These are phyloP conservation scores for Cucurbita maxima DNA, from an alignment of 306 rosid genomes.

Conservation along the genomic window DNA sequence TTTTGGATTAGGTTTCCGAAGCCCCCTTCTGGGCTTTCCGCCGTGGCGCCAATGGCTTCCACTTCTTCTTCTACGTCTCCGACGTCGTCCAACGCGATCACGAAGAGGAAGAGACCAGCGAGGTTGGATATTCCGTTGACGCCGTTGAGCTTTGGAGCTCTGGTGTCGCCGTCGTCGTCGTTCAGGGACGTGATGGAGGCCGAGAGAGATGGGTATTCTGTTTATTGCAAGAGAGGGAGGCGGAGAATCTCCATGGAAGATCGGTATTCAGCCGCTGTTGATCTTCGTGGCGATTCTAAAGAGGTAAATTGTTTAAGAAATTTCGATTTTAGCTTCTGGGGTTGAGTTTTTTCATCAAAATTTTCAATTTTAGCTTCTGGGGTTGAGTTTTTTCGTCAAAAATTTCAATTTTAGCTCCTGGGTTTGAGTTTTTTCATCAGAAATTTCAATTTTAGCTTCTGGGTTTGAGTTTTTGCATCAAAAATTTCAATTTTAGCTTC, in stretches of 20 bases:
- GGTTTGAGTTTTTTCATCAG: too few species aligned
- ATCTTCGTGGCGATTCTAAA: conserved; percentile 56
- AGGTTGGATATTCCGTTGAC: conserved; percentile 61
- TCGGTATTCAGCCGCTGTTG: conserved; percentile 50
- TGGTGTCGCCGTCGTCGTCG: conserved; percentile 31
- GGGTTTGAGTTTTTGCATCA: too few species aligned
- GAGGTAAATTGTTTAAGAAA: conserved; percentile 27
- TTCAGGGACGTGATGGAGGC: conserved; percentile 45
- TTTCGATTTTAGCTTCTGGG: neutral
- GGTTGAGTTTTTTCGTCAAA: too few species aligned
- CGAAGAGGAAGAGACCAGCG: conserved; percentile 85
- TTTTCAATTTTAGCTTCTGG: too few species aligned
- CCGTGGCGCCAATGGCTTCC: neutral
- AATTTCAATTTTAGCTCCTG: too few species aligned
- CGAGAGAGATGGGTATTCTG: conserved; percentile 44
- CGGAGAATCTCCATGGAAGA: conserved; percentile 87
- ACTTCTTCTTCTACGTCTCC: neutral
- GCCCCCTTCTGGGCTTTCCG: conserved; percentile 30
- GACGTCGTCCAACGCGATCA: conserved; percentile 29
- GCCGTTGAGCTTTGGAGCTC: conserved; percentile 24
- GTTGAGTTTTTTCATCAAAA: neutral
- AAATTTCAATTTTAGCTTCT: neutral
- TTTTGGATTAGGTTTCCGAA: conserved; percentile 48
- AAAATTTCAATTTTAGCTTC: too few species aligned
- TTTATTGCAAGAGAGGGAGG: conserved; percentile 79